These are phyloP conservation scores for Craterostigma plantagineum DNA, from an alignment of 257 asterid species.

Conservation along the genomic window DNA sequence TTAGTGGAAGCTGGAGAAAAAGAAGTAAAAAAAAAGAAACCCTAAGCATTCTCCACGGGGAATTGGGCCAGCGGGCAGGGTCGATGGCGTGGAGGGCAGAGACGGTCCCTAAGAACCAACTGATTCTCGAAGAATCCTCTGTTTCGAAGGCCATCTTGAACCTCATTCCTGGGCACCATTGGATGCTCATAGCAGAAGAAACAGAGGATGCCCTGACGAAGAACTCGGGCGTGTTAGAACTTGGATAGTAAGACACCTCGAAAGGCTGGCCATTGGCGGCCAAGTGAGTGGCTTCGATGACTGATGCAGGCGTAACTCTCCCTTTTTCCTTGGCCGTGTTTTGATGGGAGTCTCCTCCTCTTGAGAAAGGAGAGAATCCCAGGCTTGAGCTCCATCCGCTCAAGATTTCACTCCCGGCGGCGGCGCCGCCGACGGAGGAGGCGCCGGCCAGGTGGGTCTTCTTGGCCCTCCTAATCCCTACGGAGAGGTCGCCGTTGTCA, in stretches of 20 bases:
- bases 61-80: constrained; percentile 45
- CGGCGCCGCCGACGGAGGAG: constrained; percentile 20
- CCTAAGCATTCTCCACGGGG: constrained; percentile 54
- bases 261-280: constrained; percentile 44
- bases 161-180: constrained; percentile 50
- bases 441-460: constrained; percentile 6
- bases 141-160: constrained; percentile 67
- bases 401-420: constrained; percentile 24
- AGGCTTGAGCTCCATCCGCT: constrained; percentile 32
- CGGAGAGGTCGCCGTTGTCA: constrained; percentile 32
- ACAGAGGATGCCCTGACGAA: constrained; percentile 43
- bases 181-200: constrained; percentile 32
- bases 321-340: too few species aligned
- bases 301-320: constrained; percentile 32
- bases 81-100: constrained; percentile 37
- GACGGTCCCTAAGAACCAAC: constrained; percentile 60
- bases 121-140: constrained; percentile 47
- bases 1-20: too few species aligned
- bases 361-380: constrained; percentile 22
- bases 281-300: constrained; percentile 31
- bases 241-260: constrained; percentile 38
- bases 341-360: too few species aligned
- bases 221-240: constrained; percentile 52
- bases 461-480: constrained; percentile 50
- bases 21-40: constrained; percentile 12